These are phyloP conservation scores for Acidiella bohemica DNA, from an alignment of 495 filamentous ascomycete genomes.

Conservation along the genomic window DNA sequence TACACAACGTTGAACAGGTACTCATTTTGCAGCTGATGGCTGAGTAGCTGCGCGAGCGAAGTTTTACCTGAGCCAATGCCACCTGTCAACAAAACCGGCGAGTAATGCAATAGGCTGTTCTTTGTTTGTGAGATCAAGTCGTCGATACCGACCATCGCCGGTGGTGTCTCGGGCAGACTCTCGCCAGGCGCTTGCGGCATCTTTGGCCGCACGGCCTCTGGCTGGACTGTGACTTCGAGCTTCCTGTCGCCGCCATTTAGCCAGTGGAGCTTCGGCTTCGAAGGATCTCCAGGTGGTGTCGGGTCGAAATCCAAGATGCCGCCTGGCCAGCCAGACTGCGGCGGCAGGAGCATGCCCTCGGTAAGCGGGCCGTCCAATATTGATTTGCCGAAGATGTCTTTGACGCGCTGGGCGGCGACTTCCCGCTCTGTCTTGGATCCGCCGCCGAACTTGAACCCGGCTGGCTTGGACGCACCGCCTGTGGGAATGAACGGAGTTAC, in stretches of 20 bases:
- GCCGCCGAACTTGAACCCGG: constrained; percentile 74
- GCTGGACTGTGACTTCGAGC: constrained; percentile 55
- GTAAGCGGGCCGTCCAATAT: constrained; percentile 66
- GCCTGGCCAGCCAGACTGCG: constrained; percentile 46
- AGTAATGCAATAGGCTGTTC: constrained; percentile 63
- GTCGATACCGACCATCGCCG: constrained; percentile 77
- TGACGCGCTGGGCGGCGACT: constrained; percentile 45
- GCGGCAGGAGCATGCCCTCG: constrained; percentile 64
- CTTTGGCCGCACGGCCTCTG: constrained; percentile 41
- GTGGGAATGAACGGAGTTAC: constrained; percentile 61
- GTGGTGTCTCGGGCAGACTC: constrained; percentile 36
- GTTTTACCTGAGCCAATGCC: constrained; percentile 85
- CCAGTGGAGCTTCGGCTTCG: constrained; percentile 42
- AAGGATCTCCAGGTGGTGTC: constrained; percentile 25
- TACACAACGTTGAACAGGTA: constrained; percentile 65
- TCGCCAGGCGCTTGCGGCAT: constrained; percentile 33
- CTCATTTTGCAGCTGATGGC: constrained; percentile 48
- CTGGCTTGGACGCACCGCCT: constrained; percentile 35
- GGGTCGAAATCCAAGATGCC: constrained; percentile 68
- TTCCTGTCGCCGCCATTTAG: constrained; percentile 61
- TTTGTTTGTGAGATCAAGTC: constrained; percentile 53
- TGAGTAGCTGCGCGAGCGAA: constrained; percentile 51
- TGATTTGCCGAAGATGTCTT: constrained; percentile 39
- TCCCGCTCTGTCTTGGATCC: constrained; percentile 65
- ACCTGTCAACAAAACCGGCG: constrained; percentile 78